Evolutionary conservation across 768 basidiomycete species (phyloP).

Genomic region (Gelatoporia subvermispora): DNA sequence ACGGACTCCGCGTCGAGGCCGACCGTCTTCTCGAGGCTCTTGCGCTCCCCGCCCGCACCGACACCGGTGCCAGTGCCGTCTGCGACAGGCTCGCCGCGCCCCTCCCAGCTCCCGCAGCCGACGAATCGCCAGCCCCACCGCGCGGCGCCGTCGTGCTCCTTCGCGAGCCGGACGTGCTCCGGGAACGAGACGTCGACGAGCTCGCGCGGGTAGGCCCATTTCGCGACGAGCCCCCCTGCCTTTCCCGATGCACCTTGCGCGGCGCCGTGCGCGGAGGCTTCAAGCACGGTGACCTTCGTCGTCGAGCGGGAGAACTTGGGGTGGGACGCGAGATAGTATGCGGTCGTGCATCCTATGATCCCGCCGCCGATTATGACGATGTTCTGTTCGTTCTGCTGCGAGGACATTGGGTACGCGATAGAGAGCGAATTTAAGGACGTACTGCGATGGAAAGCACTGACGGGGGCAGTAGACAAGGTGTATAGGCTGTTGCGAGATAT

Average conservation of each 20-base stretch:
- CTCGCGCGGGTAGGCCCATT: conserved; percentile 77
- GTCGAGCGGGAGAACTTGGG: conserved; percentile 37
- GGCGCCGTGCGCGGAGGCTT: conserved; percentile 60
- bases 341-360: conserved; percentile 80
- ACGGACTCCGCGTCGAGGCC: conserved; percentile 30
- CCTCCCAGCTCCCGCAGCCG: conserved; percentile 68
- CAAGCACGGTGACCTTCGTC: conserved; percentile 56
- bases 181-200: conserved; percentile 67
- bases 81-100: conserved; percentile 40
- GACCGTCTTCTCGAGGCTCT: conserved; percentile 52
- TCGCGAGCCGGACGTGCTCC: conserved; percentile 71
- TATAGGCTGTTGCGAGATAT: too few species aligned
- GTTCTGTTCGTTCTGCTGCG: conserved; percentile 17
- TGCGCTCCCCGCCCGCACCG: conserved; percentile 29
- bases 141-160: conserved; percentile 59
- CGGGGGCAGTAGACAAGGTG: too few species aligned
- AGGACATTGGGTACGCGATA: too few species aligned
- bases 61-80: conserved; percentile 19
- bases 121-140: conserved; percentile 86
- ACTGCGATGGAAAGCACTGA: too few species aligned
- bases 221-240: conserved; percentile 79
- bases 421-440: too few species aligned
- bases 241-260: conserved; percentile 84
- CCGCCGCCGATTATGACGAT: conserved; percentile 84
- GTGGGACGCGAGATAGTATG: conserved; percentile 71